Percentiles rank a stretch among this genome's conserved stretches.
Evolutionary conservation across 2,329 filamentous ascomycete species (phyloP).

Genomic region (Lasiodiplodia citricola): DNA sequence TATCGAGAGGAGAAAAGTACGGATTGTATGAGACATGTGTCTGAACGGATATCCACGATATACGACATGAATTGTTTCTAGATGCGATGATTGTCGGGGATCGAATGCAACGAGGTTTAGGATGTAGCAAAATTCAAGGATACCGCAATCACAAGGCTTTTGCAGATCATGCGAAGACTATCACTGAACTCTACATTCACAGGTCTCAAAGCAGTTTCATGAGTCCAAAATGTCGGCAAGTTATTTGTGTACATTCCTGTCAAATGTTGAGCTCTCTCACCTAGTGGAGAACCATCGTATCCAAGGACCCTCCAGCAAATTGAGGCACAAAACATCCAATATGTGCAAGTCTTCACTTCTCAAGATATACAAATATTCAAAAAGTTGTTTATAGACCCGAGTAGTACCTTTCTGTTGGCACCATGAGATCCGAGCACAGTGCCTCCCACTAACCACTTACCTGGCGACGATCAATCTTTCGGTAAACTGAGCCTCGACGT

Average conservation of each 20-base stretch:
- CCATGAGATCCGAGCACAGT: neutral
- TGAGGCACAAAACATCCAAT: neutral
- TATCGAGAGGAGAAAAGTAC: neutral
- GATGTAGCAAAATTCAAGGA: neutral
- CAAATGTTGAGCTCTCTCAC: neutral
- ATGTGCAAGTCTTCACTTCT: neutral
- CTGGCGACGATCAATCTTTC: neutral
- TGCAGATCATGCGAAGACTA: too few species aligned
- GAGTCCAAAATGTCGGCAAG: too few species aligned
- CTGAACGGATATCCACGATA: neutral
- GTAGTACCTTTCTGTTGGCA: neutral
- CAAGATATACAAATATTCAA: neutral
- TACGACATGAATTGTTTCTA: neutral
- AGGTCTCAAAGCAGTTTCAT: too few species aligned
- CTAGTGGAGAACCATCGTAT: neutral
- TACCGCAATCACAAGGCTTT: neutral
- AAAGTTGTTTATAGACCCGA: neutral
- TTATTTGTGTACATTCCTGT: too few species aligned
- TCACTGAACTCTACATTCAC: too few species aligned
- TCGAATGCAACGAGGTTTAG: neutral
- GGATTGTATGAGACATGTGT: slow-evolving; percentile 3
- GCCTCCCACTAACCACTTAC: neutral
- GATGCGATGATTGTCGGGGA: neutral
- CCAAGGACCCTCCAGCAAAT: neutral
- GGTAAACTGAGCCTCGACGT: neutral